Evolutionary conservation across 176 grass and related monocot genomes (phyloP).

Genomic region (Musa troglodytarum): DNA sequence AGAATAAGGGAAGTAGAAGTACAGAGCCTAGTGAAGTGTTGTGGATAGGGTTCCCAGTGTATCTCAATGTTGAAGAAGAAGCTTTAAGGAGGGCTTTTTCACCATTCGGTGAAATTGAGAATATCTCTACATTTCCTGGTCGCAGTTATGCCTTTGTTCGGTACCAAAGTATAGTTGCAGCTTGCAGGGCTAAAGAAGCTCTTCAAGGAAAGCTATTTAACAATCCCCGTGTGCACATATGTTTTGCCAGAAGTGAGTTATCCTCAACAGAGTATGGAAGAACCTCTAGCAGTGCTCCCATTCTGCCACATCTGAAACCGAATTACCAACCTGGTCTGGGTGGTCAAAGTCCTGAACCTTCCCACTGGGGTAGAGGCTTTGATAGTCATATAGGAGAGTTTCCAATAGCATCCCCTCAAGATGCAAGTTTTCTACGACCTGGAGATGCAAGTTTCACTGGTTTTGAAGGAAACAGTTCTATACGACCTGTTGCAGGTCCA

Average conservation of each 20-base stretch:
- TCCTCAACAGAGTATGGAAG: conserved; percentile 35
- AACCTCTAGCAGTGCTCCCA: conserved; percentile 17
- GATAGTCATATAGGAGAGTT: conserved; percentile 47
- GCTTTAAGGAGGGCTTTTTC: conserved; percentile 59
- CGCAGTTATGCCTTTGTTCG: conserved; percentile 83
- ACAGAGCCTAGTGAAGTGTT: conserved; percentile 83
- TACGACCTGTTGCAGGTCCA: conserved; percentile 19
- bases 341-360: conserved; percentile 30
- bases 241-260: conserved; percentile 70
- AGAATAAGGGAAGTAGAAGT: conserved; percentile 42
- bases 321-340: conserved; percentile 17
- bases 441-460: conserved; percentile 33
- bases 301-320: conserved; percentile 24
- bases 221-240: conserved; percentile 83
- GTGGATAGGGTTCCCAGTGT: conserved; percentile 85
- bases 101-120: conserved; percentile 68
- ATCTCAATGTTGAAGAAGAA: conserved; percentile 56
- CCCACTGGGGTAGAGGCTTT: conserved; percentile 28
- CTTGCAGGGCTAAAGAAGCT: conserved; percentile 86
- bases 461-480: conserved; percentile 34
- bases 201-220: conserved; percentile 93
- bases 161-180: conserved; percentile 55
- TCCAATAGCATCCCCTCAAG: conserved; percentile 22
- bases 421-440: conserved; percentile 16
- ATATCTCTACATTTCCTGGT: conserved; percentile 77